phyloP scores from a whole-genome alignment of 2,329 filamentous ascomycete genomes.

The Fusarium scirpi region DNA sequence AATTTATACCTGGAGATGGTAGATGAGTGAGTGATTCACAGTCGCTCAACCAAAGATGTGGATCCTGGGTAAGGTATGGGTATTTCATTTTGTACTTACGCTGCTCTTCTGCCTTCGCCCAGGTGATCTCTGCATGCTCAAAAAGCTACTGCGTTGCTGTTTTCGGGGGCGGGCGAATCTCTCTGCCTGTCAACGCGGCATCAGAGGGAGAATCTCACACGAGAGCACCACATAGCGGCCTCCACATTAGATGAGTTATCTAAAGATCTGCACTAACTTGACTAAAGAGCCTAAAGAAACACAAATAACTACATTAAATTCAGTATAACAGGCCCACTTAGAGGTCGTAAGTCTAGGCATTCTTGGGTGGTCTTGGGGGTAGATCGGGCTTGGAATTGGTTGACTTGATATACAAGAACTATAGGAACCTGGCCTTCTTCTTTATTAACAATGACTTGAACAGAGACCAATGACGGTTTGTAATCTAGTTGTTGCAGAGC shows the following conservation, averaged over 20 bases:
- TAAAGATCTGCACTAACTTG: not conserved
- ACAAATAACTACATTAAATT: not conserved
- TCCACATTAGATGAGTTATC: not conserved
- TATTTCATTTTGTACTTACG: not conserved
- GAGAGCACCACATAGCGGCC: not conserved
- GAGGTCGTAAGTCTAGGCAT: not conserved
- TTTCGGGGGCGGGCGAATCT: not conserved
- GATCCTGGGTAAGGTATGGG: not conserved
- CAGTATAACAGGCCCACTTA: not conserved
- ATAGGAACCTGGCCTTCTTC: not conserved
- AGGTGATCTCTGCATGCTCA: not conserved
- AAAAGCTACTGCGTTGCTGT: constrained; percentile 7
- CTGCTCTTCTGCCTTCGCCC: not conserved
- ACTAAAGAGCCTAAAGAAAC: constrained; percentile 1
- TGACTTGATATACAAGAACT: constrained; percentile 33
- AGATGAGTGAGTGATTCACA: constrained; percentile 1
- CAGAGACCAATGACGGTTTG: accelerated
- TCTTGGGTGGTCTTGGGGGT: constrained; percentile 9
- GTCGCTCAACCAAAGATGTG: too few species aligned
- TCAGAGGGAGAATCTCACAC: not conserved
- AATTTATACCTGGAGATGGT: not conserved
- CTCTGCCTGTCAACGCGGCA: constrained; percentile 7
- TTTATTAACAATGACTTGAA: not conserved
- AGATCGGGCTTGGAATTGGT: constrained; percentile 33
- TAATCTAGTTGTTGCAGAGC: not conserved